Base-by-base conservation (phyloP, 2,329 filamentous ascomycete genomes). In the Didymella glomerata region DNA sequence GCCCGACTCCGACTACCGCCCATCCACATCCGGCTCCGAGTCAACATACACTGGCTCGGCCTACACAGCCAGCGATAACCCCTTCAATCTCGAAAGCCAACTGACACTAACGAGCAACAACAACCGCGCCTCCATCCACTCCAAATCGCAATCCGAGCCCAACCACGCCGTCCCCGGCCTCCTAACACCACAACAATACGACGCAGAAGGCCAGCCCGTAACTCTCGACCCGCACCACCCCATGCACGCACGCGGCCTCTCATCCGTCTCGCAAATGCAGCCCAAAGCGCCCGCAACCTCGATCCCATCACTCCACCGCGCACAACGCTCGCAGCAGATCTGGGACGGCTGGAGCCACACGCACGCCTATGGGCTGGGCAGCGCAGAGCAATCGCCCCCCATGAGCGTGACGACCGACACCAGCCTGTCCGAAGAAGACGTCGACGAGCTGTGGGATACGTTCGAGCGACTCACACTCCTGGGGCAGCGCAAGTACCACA, bases 1-100 rank as follows among this genome's bases (percentile, higher is more conserved):
- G 55, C 66, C 76, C 2, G 71, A 77, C 46, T 25, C 22, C 13
- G 75, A 78, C 34, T 76, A 79, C 45, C 77, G 81, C 5, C 80
- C 81, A 3, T 77, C 77, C 0, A 81, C 80, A 0, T 77, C 80
- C 4, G 75, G 71, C 45, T 81, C 76, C 13, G 68, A 71, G 41
- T 67, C 68, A 10, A 72, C 77, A 0, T 71, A 75, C 55, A 76
- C 64, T 55, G 76, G 69, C 38, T 72, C 72, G 13, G 67, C 65
- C 16, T 68, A 67, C 46, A 78, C 75, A 20, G 76, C 77, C 38
- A 79, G 75, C 51, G 79, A 80, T 4, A 80, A 83, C 54, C 81
- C 81, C 0, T 83, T 83, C 63, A 81, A 83, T 64, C 76, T 83
- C 7, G 81, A 83, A 62, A 80, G 83, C 50, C 77, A 78, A 53